Percentiles rank a stretch among this genome's conserved stretches.
Conservation (phyloP, 2,329 filamentous ascomycete genomes). For the Curvularia hawaiiensis region DNA sequence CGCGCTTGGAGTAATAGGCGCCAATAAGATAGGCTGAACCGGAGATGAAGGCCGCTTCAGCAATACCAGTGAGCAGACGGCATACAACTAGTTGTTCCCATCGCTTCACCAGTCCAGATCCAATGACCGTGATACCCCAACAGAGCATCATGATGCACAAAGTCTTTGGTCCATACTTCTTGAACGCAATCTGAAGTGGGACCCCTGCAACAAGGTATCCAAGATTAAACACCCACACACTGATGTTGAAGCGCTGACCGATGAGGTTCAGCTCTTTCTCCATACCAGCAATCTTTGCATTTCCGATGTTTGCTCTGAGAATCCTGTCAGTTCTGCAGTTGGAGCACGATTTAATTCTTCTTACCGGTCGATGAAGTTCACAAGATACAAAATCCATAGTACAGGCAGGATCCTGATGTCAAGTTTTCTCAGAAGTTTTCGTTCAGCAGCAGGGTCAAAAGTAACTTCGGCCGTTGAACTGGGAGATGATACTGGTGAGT, state of each 20-base stretch:
- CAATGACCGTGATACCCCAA: slow-evolving; percentile 44
- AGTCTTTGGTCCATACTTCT: slow-evolving; percentile 41
- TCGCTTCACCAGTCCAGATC: slow-evolving; percentile 35
- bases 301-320: slow-evolving; percentile 35
- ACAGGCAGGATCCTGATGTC: slow-evolving; percentile 39
- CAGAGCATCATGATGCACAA: slow-evolving; percentile 43
- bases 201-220: slow-evolving; percentile 45
- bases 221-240: slow-evolving; percentile 47
- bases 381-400: slow-evolving; percentile 42
- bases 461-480: slow-evolving; percentile 14
- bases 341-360: not conserved
- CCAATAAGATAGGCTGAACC: slow-evolving; percentile 40
- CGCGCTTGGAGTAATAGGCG: slow-evolving; percentile 56
- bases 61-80: slow-evolving; percentile 39
- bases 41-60: slow-evolving; percentile 38
- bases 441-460: slow-evolving; percentile 33
- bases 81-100: slow-evolving; percentile 37
- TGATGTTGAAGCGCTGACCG: slow-evolving; percentile 46
- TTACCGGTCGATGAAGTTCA: slow-evolving; percentile 42
- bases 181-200: slow-evolving; percentile 42
- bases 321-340: not conserved
- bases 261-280: slow-evolving; percentile 42
- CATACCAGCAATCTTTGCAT: slow-evolving; percentile 46
- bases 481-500: slow-evolving; percentile 12
- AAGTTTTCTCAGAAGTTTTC: slow-evolving; percentile 36